Evolutionary conservation across 495 filamentous ascomycete species (phyloP).

Genomic region (Apodospora peruviana): DNA sequence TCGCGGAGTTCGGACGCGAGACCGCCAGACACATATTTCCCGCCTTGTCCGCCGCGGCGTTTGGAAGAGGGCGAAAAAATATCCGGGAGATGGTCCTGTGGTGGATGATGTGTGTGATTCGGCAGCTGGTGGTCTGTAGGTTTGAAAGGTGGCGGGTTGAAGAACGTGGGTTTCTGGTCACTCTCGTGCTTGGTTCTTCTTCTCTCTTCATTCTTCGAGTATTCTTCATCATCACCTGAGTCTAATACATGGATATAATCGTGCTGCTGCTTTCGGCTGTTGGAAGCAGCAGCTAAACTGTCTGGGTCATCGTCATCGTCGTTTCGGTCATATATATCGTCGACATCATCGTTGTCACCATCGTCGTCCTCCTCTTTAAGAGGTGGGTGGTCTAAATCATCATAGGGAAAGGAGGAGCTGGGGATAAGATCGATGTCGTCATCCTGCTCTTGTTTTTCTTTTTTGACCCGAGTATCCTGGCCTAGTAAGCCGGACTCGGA

Average conservation of each 20-base stretch:
- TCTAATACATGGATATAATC: not conserved
- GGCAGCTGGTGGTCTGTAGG: slow-evolving; percentile 16
- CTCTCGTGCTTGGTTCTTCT: not conserved
- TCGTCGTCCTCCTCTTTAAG: slow-evolving; percentile 7
- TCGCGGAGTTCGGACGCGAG: slow-evolving; percentile 39
- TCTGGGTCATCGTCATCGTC: too few relatives aligned
- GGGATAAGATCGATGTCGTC: not conserved
- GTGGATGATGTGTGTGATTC: slow-evolving; percentile 7
- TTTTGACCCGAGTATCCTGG: slow-evolving; percentile 18
- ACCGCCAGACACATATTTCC: slow-evolving; percentile 35
- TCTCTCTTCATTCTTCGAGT: not conserved
- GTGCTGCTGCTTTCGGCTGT: too few relatives aligned
- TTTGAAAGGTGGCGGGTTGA: slow-evolving; percentile 37
- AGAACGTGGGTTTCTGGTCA: slow-evolving; percentile 24
- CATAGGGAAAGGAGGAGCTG: not conserved
- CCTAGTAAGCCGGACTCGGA: slow-evolving; percentile 14
- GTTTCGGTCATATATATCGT: not conserved
- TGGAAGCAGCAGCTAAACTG: too few relatives aligned
- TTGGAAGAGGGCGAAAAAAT: slow-evolving; percentile 39
- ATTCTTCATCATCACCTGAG: not conserved
- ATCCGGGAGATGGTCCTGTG: slow-evolving; percentile 21
- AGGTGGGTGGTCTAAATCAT: not conserved
- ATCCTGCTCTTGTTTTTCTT: slow-evolving; percentile 6
- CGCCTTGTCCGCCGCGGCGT: slow-evolving; percentile 8
- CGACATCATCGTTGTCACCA: not conserved